phyloP scores from a whole-genome alignment of 2,329 filamentous ascomycete species.

The Sclerotinia nivalis region DNA sequence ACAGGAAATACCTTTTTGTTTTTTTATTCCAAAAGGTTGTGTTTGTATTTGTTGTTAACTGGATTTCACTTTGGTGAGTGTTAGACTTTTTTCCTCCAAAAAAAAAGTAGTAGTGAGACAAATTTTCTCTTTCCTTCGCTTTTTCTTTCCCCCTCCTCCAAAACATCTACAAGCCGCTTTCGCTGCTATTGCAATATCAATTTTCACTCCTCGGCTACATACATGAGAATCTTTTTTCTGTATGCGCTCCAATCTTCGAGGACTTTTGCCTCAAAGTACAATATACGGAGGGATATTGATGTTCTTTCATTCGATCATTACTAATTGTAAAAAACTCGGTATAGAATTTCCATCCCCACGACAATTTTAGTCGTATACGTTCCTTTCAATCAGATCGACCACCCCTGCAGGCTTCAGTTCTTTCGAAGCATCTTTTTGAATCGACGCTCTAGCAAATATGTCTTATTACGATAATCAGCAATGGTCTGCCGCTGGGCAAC shows the following conservation, averaged over 20 bases:
- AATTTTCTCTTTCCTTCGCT: constrained; percentile 19
- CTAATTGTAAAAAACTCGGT: constrained; percentile 17
- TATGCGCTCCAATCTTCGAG: constrained; percentile 18
- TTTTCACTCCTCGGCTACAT: constrained; percentile 24
- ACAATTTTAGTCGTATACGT: constrained; percentile 39
- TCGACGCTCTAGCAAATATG: constrained; percentile 47
- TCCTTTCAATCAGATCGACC: constrained; percentile 38
- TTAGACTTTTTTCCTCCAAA: constrained; percentile 12
- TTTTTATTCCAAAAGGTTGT: neutral
- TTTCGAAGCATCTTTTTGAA: constrained; percentile 37
- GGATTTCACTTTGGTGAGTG: constrained; percentile 17
- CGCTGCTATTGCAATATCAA: constrained; percentile 20
- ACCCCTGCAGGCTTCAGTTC: constrained; percentile 40
- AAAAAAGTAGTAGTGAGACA: constrained; percentile 11
- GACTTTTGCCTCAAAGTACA: neutral
- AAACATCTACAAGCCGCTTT: constrained; percentile 18
- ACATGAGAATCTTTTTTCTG: neutral
- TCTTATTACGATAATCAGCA: constrained; percentile 69
- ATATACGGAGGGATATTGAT: neutral
- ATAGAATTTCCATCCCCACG: constrained; percentile 27
- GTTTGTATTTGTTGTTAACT: neutral
- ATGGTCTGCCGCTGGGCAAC: constrained; percentile 59
- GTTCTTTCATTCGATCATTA: neutral
- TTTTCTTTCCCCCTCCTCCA: constrained; percentile 14
- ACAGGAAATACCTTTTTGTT: neutral